Evolutionary conservation across 2,329 filamentous ascomycete genomes (phyloP).

Genomic region (Hypoxylon sp.): DNA sequence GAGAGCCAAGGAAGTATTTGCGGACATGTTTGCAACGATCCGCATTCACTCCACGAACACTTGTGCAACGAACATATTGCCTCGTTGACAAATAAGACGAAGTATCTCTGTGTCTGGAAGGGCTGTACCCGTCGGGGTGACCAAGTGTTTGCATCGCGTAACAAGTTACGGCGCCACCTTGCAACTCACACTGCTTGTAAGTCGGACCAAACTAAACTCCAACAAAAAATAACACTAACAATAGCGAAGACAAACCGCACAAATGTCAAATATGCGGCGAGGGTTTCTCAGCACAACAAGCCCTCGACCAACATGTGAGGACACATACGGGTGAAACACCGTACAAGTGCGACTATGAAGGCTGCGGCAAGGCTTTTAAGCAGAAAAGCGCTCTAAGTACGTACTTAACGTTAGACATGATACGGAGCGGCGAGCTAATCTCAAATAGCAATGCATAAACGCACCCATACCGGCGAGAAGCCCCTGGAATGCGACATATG

Average conservation of each 20-base stretch:
- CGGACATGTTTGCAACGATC: constrained; percentile 47
- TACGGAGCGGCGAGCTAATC: constrained; percentile 32
- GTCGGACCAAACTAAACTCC: constrained; percentile 9
- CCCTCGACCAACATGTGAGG: constrained; percentile 76
- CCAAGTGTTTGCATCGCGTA: constrained; percentile 51
- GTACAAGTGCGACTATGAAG: constrained; percentile 67
- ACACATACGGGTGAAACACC: constrained; percentile 77
- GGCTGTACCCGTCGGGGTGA: constrained; percentile 50
- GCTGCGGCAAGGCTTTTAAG: constrained; percentile 73
- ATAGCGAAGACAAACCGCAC: constrained; percentile 68
- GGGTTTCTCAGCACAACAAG: constrained; percentile 76
- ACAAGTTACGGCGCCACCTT: constrained; percentile 55
- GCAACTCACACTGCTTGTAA: constrained; percentile 55
- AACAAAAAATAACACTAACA: constrained; percentile 42
- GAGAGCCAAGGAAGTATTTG: constrained; percentile 41
- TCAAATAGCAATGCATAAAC: constrained; percentile 74
- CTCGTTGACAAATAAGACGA: constrained; percentile 48
- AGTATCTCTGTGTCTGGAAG: constrained; percentile 54
- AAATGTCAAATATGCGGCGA: constrained; percentile 69
- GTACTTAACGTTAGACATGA: constrained; percentile 46
- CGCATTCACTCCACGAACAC: constrained; percentile 49
- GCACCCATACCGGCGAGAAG: constrained; percentile 76
- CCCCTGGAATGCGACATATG: constrained; percentile 72
- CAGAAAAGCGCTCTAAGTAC: constrained; percentile 77
- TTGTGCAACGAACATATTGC: constrained; percentile 49